phyloP scores from a whole-genome alignment of 2,329 filamentous ascomycete genomes.

The Cladosporium sp. region DNA sequence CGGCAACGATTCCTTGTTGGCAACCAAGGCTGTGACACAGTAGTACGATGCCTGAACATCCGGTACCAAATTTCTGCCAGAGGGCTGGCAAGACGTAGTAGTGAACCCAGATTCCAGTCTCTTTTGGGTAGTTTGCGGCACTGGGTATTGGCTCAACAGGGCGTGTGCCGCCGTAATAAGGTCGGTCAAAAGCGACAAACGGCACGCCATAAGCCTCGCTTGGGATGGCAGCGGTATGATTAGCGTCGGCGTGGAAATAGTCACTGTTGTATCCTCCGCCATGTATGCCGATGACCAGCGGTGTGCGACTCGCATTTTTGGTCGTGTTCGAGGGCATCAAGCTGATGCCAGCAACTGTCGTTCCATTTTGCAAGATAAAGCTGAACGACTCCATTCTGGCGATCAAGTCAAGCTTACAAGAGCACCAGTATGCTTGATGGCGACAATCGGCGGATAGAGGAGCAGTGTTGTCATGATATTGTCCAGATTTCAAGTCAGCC shows the following conservation, averaged over 20 bases:
- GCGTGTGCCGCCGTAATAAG: neutral
- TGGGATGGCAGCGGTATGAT: neutral
- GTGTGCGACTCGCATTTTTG: neutral
- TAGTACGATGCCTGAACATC: neutral
- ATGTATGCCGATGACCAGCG: neutral
- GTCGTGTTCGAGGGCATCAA: neutral
- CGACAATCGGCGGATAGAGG: neutral
- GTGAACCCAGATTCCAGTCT: neutral
- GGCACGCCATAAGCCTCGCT: neutral
- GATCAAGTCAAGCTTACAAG: too few relatives aligned
- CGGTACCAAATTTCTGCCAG: neutral
- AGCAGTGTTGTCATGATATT: neutral
- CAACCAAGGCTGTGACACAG: conserved; percentile 1
- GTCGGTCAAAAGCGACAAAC: conserved; percentile 1
- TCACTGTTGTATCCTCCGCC: neutral
- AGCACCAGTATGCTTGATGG: neutral
- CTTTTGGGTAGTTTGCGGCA: neutral
- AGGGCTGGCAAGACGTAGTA: neutral
- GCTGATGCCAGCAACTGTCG: neutral
- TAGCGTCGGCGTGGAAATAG: conserved; percentile 1
- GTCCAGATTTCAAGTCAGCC: too few relatives aligned
- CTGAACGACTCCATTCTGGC: neutral
- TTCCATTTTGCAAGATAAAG: neutral
- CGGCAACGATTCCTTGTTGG: neutral
- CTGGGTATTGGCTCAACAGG: neutral